phyloP scores from a whole-genome alignment of 1,284 basidiomycete genomes.

The Xerocomus subilludens region DNA sequence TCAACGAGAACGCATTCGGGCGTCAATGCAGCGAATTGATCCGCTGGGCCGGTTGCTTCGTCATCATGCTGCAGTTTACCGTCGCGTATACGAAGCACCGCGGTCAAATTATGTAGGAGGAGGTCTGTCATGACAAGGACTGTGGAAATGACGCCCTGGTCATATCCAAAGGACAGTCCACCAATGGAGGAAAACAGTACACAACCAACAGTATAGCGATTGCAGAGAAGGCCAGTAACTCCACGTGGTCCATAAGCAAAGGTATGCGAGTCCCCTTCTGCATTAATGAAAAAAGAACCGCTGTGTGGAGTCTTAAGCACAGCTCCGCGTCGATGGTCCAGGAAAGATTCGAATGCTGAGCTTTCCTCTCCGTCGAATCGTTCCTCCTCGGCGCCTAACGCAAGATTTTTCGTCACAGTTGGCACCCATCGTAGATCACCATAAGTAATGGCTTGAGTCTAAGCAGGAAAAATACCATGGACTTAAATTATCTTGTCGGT shows the following conservation, averaged over 20 bases:
- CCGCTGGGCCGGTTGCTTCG: background rate
- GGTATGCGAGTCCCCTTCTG: slow-evolving; percentile 62
- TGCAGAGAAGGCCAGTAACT: slow-evolving; percentile 69
- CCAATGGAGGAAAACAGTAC: slow-evolving; percentile 80
- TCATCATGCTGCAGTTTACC: background rate
- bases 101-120: slow-evolving; percentile 38
- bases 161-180: slow-evolving; percentile 82
- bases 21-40: background rate
- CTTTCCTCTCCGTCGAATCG: slow-evolving; percentile 30
- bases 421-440: slow-evolving; percentile 21
- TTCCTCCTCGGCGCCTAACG: slow-evolving; percentile 33
- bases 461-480: slow-evolving; percentile 34
- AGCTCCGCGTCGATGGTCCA: slow-evolving; percentile 36
- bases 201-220: slow-evolving; percentile 70
- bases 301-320: slow-evolving; percentile 44
- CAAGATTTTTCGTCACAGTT: slow-evolving; percentile 23
- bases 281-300: slow-evolving; percentile 53
- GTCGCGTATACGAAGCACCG: background rate
- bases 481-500: background rate
- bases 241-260: slow-evolving; percentile 78
- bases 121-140: slow-evolving; percentile 87
- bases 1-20: background rate
- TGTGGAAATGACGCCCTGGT: slow-evolving; percentile 82
- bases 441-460: slow-evolving; percentile 3
- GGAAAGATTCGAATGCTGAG: slow-evolving; percentile 34